A percentile compares a stretch with the other conserved stretches of the same genome.
Conservation (phyloP, 75 land plant species). For the Larix kaempferi region DNA sequence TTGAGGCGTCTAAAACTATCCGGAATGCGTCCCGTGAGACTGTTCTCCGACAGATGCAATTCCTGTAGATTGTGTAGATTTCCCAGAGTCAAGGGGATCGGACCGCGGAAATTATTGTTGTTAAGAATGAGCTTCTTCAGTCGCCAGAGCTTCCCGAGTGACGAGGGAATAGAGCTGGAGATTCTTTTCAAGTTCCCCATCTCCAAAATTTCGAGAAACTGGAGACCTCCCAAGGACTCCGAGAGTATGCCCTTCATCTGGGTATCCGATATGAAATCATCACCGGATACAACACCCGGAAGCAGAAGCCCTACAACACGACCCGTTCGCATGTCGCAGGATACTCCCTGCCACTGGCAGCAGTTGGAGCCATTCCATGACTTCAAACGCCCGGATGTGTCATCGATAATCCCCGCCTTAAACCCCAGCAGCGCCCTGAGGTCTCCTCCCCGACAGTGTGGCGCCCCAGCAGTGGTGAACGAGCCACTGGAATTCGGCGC, state of each 20-base stretch:
- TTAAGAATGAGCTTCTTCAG: constrained; percentile 52
- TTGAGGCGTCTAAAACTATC: constrained; percentile 19
- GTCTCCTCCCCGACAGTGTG: constrained; percentile 21
- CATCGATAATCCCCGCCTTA: constrained; percentile 30
- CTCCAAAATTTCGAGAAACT: constrained; percentile 38
- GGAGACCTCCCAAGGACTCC: constrained; percentile 33
- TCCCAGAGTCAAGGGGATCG: constrained; percentile 46
- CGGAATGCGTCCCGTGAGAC: constrained; percentile 39
- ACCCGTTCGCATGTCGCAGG: constrained; percentile 26
- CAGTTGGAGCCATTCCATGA: constrained; percentile 40
- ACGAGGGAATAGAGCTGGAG: constrained; percentile 37
- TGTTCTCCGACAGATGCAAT: constrained; percentile 51
- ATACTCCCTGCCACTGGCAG: constrained; percentile 40
- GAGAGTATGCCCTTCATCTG: constrained; percentile 47
- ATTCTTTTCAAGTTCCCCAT: constrained; percentile 42
- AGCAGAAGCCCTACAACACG: constrained; percentile 34
- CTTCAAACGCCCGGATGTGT: constrained; percentile 22
- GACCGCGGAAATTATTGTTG: constrained; percentile 52
- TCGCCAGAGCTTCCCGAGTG: constrained; percentile 32
- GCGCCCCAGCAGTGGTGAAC: neutral
- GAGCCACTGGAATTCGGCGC: too few species aligned
- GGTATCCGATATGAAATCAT: constrained; percentile 21
- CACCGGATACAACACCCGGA: constrained; percentile 25
- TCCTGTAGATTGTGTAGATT: constrained; percentile 21
- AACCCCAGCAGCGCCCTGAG: constrained; percentile 30